Percentiles rank a stretch among this genome's conserved stretches.
These are phyloP conservation scores for Coniophora puteana DNA, from an alignment of 1,284 basidiomycete genomes.

Conservation along the genomic window DNA sequence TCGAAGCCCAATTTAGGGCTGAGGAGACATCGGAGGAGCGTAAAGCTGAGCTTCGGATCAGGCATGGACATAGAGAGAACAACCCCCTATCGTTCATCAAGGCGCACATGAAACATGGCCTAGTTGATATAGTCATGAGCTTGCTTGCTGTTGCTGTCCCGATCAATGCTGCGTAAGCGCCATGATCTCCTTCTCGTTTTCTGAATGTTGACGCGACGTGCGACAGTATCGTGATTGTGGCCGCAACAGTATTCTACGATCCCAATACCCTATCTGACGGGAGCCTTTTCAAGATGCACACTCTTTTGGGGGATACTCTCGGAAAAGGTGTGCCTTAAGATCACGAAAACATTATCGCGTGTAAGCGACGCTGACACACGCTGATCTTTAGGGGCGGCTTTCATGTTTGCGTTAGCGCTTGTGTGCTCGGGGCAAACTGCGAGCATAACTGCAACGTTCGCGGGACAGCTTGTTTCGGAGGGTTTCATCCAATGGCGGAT, in stretches of 20 bases:
- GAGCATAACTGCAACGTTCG: slow-evolving; percentile 78
- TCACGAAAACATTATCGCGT: not conserved
- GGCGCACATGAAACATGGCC: slow-evolving; percentile 62
- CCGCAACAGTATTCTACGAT: slow-evolving; percentile 53
- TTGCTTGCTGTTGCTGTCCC: slow-evolving; percentile 66
- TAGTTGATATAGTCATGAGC: slow-evolving; percentile 49
- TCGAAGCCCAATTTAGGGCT: slow-evolving; percentile 21
- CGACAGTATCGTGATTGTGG: slow-evolving; percentile 50
- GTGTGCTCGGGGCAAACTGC: slow-evolving; percentile 80
- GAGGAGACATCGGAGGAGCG: slow-evolving; percentile 32
- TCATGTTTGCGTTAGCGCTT: slow-evolving; percentile 75
- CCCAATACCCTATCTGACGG: too few species aligned
- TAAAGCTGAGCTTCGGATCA: too few species aligned
- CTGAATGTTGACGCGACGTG: not conserved
- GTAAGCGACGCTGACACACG: not conserved
- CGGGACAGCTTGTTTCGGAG: slow-evolving; percentile 81
- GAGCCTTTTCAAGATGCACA: slow-evolving; percentile 61
- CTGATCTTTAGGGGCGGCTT: slow-evolving; percentile 48
- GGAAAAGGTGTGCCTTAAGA: slow-evolving; percentile 46
- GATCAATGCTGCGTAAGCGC: slow-evolving; percentile 58
- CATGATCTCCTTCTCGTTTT: slow-evolving; percentile 1
- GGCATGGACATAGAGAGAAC: slow-evolving; percentile 40
- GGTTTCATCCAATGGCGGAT: slow-evolving; percentile 83
- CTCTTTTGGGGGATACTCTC: slow-evolving; percentile 53
- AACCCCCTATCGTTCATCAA: slow-evolving; percentile 56